These are phyloP conservation scores for Monosporascus sp. DNA, from an alignment of 2,329 filamentous ascomycete genomes.

Conservation along the genomic window DNA sequence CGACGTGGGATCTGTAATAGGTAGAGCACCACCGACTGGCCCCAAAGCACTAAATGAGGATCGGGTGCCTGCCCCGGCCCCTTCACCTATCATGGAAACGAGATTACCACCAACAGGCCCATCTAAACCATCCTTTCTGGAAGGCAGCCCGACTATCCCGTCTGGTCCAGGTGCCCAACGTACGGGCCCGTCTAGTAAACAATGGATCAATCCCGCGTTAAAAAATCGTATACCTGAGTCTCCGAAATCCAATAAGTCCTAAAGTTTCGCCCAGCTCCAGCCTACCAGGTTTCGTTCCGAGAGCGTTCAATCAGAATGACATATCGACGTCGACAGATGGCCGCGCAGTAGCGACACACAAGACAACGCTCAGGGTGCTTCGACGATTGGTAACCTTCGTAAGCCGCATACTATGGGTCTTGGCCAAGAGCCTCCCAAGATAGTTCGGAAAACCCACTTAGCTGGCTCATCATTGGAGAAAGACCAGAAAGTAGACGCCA, in stretches of 20 bases:
- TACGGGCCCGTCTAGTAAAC: conserved; percentile 49
- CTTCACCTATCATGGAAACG: conserved; percentile 31
- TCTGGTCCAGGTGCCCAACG: conserved; percentile 50
- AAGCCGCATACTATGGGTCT: conserved; percentile 14
- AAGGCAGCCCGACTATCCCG: conserved; percentile 45
- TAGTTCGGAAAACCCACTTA: conserved; percentile 17
- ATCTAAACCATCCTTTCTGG: conserved; percentile 35
- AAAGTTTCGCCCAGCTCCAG: conserved; percentile 40
- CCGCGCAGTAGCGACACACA: conserved; percentile 51
- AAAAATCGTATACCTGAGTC: conserved; percentile 47
- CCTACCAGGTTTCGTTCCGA: conserved; percentile 29
- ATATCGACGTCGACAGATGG: conserved; percentile 37
- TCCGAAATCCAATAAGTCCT: conserved; percentile 45
- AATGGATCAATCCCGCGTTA: conserved; percentile 53
- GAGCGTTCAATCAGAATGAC: conserved; percentile 33
- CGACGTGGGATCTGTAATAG: conserved; percentile 32
- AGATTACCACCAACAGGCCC: conserved; percentile 35
- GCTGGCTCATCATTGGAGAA: conserved; percentile 17
- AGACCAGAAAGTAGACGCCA: conserved; percentile 16
- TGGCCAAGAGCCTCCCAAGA: conserved; percentile 8
- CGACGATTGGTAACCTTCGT: conserved; percentile 12
- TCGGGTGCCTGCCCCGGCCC: conserved; percentile 39
- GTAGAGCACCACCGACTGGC: conserved; percentile 49
- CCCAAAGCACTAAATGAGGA: conserved; percentile 48
- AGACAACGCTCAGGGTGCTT: conserved; percentile 29